These are phyloP conservation scores for Picochlorum sp. DNA, from an alignment of 139 green algal species.

Conservation along the genomic window DNA sequence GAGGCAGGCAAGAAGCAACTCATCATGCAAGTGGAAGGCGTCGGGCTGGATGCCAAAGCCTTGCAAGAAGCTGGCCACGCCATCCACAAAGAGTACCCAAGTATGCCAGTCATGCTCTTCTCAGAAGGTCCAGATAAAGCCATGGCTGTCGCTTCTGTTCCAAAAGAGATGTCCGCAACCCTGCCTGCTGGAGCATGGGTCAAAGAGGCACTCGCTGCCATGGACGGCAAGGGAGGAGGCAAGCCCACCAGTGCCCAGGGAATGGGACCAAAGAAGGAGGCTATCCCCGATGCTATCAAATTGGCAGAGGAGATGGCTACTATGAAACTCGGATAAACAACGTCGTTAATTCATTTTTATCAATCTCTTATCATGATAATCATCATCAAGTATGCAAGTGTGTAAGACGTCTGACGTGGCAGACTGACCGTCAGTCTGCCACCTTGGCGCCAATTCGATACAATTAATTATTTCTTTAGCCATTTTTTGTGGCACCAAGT, in stretches of 20 bases:
- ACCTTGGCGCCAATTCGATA: no score
- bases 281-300: constrained; percentile 20
- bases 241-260: constrained; percentile 75
- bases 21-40: constrained; percentile 36
- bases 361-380: no score
- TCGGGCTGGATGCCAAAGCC: constrained; percentile 64
- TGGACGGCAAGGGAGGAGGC: constrained; percentile 91
- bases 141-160: constrained; percentile 64
- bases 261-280: constrained; percentile 47
- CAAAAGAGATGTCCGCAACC: constrained; percentile 42
- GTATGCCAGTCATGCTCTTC: constrained; percentile 58
- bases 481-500: no score
- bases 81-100: constrained; percentile 42
- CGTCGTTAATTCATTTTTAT: no score
- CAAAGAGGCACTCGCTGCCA: constrained; percentile 35
- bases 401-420: no score
- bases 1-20: constrained; percentile 23
- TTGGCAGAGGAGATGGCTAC: constrained; percentile 15
- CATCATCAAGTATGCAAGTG: no score
- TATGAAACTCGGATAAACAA: constrained; percentile 15
- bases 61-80: constrained; percentile 54
- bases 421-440: no score
- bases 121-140: constrained; percentile 41
- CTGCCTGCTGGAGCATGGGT: constrained; percentile 58
- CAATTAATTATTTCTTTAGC: no score